phyloP scores from a whole-genome alignment of 768 basidiomycete species.

The Serendipita sp. region DNA sequence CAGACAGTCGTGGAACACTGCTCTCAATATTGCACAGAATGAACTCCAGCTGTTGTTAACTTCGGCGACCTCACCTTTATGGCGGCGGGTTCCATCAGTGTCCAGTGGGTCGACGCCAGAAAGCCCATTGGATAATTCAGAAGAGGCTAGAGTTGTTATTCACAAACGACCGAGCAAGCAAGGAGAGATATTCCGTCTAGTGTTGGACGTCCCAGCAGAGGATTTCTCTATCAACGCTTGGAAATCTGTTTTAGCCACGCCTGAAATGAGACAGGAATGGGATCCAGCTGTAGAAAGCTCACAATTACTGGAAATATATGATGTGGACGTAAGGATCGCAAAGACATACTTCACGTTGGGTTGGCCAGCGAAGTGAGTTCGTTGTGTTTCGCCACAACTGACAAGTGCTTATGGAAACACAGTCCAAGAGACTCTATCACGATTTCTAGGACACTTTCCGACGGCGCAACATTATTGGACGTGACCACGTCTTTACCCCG shows the following conservation, averaged over 20 bases:
- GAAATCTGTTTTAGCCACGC: slow-evolving; percentile 69
- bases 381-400: neutral
- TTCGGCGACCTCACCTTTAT: slow-evolving; percentile 51
- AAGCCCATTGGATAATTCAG: slow-evolving; percentile 34
- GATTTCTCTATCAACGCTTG: slow-evolving; percentile 62
- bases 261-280: slow-evolving; percentile 82
- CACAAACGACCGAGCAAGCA: slow-evolving; percentile 54
- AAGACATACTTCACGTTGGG: slow-evolving; percentile 87
- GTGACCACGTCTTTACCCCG: slow-evolving; percentile 89
- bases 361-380: slow-evolving; percentile 87
- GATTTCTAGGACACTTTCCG: slow-evolving; percentile 72
- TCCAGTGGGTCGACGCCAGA: slow-evolving; percentile 45
- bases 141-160: slow-evolving; percentile 56
- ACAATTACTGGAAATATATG: slow-evolving; percentile 70
- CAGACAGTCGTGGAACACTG: slow-evolving; percentile 66
- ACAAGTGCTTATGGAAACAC: neutral
- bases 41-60: slow-evolving; percentile 66
- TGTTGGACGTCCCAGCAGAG: slow-evolving; percentile 58
- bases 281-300: slow-evolving; percentile 86
- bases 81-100: slow-evolving; percentile 60
- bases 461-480: slow-evolving; percentile 70
- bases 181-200: slow-evolving; percentile 69
- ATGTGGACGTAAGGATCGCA: slow-evolving; percentile 67
- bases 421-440: slow-evolving; percentile 91
- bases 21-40: slow-evolving; percentile 57